phyloP scores from a whole-genome alignment of 1,284 basidiomycete genomes.

The Cutaneotrichosporon sp. region DNA sequence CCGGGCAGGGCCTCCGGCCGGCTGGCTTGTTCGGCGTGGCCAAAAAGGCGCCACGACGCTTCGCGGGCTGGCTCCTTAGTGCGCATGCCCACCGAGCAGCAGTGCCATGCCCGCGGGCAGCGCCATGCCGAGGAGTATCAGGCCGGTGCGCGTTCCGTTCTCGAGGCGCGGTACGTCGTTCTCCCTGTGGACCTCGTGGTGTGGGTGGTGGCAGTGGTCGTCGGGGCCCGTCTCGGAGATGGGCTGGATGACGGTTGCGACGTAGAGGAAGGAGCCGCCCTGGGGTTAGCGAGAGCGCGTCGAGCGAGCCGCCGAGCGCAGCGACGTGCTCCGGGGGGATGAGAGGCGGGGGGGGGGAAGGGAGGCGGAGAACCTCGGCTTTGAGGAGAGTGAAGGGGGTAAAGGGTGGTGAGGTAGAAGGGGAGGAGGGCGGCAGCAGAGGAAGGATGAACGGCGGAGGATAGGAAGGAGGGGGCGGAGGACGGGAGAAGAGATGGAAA shows the following conservation, averaged over 20 bases:
- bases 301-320: too few relatives aligned
- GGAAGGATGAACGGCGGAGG: not conserved
- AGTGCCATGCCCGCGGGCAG: conserved; percentile 62
- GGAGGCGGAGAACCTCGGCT: too few relatives aligned
- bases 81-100: conserved; percentile 50
- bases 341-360: too few relatives aligned
- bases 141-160: conserved; percentile 57
- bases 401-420: not conserved
- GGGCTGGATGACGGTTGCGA: conserved; percentile 84
- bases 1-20: too few relatives aligned
- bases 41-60: too few relatives aligned
- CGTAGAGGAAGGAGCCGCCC: conserved; percentile 94
- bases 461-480: too few relatives aligned
- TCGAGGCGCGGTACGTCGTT: conserved; percentile 54
- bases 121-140: conserved; percentile 70
- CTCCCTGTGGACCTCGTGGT: conserved; percentile 39
- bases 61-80: too few relatives aligned
- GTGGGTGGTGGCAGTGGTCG: conserved; percentile 25
- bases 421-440: not conserved
- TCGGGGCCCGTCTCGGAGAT: conserved; percentile 49
- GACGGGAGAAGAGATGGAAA: too few relatives aligned
- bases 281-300: conserved; percentile 42
- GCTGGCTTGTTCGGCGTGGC: too few relatives aligned
- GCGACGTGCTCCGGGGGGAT: too few relatives aligned
- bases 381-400: not conserved